Percentiles rank a stretch among this genome's conserved stretches.
Conservation (phyloP, 305 asterid species). For the Fraxinus angustifolia region DNA sequence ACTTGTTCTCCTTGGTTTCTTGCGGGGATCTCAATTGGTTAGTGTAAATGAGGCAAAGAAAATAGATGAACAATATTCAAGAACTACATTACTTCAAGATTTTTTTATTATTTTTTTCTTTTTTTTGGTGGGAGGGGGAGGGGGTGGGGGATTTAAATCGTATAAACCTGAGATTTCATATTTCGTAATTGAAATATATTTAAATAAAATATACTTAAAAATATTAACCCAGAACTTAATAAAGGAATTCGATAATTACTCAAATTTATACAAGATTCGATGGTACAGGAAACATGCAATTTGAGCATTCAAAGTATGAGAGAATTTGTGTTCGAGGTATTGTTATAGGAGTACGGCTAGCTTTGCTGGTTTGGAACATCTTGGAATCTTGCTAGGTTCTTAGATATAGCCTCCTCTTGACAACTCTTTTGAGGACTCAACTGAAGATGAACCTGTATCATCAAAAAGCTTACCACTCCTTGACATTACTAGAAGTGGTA, state of each 20-base stretch:
- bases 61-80: background rate
- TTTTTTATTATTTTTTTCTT: too few species aligned
- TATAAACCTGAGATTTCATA: background rate
- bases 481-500: too few species aligned
- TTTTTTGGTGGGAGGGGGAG: too few species aligned
- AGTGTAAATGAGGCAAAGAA: background rate
- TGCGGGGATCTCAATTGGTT: background rate
- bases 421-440: background rate
- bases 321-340: background rate
- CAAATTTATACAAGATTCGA: background rate
- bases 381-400: background rate
- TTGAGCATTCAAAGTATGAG: background rate
- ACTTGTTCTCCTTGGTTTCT: too few species aligned
- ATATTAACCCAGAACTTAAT: background rate
- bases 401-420: background rate
- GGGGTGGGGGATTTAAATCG: background rate
- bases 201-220: background rate
- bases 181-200: background rate
- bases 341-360: background rate
- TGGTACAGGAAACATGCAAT: background rate
- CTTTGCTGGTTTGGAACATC: background rate
- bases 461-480: background rate
- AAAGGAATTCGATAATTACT: background rate
- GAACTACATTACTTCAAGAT: background rate
- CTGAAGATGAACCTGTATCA: background rate